These are phyloP conservation scores for Cichorium intybus DNA, from an alignment of 140 eudicot species.

Conservation along the genomic window DNA sequence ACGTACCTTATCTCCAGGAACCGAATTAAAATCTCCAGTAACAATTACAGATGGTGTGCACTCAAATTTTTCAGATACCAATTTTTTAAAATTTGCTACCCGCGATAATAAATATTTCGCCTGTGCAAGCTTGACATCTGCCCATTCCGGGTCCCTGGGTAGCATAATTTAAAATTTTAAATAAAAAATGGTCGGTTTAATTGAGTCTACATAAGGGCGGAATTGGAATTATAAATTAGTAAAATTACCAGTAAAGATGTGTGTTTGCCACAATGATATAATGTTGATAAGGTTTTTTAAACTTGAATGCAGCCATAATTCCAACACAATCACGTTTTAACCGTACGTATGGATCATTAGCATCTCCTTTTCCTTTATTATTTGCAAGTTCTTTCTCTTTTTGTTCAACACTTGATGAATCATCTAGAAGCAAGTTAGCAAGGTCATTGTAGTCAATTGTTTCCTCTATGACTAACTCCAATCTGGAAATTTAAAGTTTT, in stretches of 20 bases:
- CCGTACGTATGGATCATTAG: slow-evolving; percentile 84
- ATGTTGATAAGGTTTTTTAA: slow-evolving; percentile 57
- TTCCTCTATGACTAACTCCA: slow-evolving; percentile 75
- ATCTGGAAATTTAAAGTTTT: slow-evolving; percentile 34
- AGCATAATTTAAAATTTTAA: not conserved
- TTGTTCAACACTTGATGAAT: slow-evolving; percentile 26
- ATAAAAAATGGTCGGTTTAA: not conserved
- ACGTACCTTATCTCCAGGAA: slow-evolving; percentile 89
- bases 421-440: slow-evolving; percentile 50
- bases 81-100: slow-evolving; percentile 48
- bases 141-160: slow-evolving; percentile 80
- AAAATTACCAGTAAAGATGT: slow-evolving; percentile 73
- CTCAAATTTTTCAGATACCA: slow-evolving; percentile 53
- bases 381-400: slow-evolving; percentile 26
- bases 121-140: slow-evolving; percentile 91
- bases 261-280: slow-evolving; percentile 81
- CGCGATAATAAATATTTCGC: slow-evolving; percentile 76
- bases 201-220: not conserved
- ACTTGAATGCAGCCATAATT: slow-evolving; percentile 82
- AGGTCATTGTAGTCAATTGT: slow-evolving; percentile 89
- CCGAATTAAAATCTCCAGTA: slow-evolving; percentile 90
- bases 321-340: slow-evolving; percentile 97
- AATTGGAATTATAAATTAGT: not conserved
- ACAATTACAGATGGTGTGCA: slow-evolving; percentile 72
- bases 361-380: slow-evolving; percentile 52